Base-by-base conservation (phyloP, 2,329 filamentous ascomycete species). In the Onygenales sp. region DNA sequence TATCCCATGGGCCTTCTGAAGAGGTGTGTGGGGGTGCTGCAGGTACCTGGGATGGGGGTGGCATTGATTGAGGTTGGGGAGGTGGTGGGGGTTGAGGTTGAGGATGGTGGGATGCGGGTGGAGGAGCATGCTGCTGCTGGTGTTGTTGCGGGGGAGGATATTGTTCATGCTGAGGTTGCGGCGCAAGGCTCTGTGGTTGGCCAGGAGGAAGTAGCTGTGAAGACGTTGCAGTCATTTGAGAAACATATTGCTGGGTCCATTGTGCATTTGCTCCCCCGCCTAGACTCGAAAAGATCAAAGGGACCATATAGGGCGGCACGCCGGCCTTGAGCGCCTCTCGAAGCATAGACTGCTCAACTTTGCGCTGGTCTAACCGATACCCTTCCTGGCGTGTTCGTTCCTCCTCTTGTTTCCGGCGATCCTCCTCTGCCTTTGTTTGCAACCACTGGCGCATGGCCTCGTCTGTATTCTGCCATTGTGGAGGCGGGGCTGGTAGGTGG, bases 391-490 rank as follows among this genome's bases (percentile, higher is more conserved):
- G 69, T 7, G 77, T 79, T 62, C 78, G 85, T 69, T 89, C 85
- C 68, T 89, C 85, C 68, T 90, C 86, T 69, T 89, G 86, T 64
- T 74, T 83, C 56, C 83, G 78, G 64, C 78, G 66, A 63, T 90
- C 86, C 64, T 90, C 86, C 67, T 90, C 87, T 0, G 81, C 75
- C 67, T 84, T 88, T 51, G 86, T 83, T 52, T 79, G 71, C 21
- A 89, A 72, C 86, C 86, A 90, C 52, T 77, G 79, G 57, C 79
- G 82, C 83, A 87, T 86, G 2, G 82, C 79, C 39, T 89, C 85
- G 62, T 88, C 85, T 36, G 79, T 75, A 47, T 78, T 79, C 63
- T 85, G 81, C 79, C 84, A 86, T 65, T 83, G 79, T 42, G 80
- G 78, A 32, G 84, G 82, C 33, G 80, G 79, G 39, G 80, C 75